Conservation (phyloP, 2,329 filamentous ascomycete genomes). For the Drechslerella dactyloides region DNA sequence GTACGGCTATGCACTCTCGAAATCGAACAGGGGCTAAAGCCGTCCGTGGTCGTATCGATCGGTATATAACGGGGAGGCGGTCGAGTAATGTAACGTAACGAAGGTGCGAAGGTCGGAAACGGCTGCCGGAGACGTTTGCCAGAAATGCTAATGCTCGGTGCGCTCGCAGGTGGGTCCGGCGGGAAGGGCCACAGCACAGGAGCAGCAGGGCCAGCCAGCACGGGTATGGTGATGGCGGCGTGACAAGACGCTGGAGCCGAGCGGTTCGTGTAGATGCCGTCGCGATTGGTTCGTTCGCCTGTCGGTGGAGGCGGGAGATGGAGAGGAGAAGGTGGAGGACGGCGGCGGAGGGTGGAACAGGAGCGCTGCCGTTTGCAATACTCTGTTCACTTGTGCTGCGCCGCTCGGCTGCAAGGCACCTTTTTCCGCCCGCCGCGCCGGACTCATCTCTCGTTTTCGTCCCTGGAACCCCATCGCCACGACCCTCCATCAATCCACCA, state of each 20-base stretch:
- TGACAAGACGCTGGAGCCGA: neutral
- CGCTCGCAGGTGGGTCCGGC: neutral
- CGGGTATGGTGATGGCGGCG: neutral
- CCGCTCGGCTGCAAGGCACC: constrained; percentile 31
- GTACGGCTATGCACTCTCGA: no score
- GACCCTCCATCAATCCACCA: constrained; percentile 8
- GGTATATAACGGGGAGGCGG: constrained; percentile 2
- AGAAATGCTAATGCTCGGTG: neutral
- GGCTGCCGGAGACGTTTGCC: constrained; percentile 25
- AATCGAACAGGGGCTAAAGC: no score
- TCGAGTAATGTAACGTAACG: no score
- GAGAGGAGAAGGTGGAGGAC: neutral
- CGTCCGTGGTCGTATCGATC: no score
- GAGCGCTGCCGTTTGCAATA: neutral
- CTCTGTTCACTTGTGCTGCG: neutral
- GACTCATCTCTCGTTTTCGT: constrained; percentile 1
- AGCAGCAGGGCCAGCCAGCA: neutral
- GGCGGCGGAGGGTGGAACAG: neutral
- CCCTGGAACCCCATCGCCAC: constrained; percentile 15
- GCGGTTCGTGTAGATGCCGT: neutral
- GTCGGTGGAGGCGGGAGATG: neutral
- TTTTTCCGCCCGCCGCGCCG: constrained; percentile 3
- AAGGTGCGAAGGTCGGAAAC: constrained; percentile 9
- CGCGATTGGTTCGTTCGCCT: neutral
- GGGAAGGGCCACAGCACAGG: neutral